These are phyloP conservation scores for Digitaria exilis DNA, from an alignment of 202 grass and related monocot genomes.

Conservation along the genomic window DNA sequence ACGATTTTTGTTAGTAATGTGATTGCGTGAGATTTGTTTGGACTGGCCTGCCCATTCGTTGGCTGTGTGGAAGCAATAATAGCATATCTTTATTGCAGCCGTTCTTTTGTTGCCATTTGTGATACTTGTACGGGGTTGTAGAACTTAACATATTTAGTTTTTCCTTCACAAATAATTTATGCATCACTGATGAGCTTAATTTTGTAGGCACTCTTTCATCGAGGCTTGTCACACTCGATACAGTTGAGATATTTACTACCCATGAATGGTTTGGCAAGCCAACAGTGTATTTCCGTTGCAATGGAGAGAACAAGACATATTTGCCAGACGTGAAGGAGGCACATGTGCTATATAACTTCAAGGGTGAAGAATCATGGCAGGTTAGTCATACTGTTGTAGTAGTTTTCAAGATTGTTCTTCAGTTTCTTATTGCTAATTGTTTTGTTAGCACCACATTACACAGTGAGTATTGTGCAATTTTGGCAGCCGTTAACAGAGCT, in stretches of 20 bases:
- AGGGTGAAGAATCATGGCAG: conserved; percentile 99
- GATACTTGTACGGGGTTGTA: conserved; percentile 3
- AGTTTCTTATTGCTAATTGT: background rate
- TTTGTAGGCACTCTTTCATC: conserved; percentile 62
- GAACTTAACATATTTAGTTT: background rate
- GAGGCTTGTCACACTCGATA: conserved; percentile 67
- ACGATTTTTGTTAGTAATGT: background rate
- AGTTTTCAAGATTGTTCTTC: background rate
- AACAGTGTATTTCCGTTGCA: conserved; percentile 73
- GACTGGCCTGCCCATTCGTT: background rate
- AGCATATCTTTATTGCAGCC: background rate
- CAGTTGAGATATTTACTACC: conserved; percentile 76
- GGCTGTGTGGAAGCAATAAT: background rate
- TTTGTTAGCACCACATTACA: background rate
- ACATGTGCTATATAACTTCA: conserved; percentile 73
- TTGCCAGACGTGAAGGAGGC: conserved; percentile 74
- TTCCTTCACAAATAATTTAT: background rate
- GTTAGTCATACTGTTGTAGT: conserved; percentile 41
- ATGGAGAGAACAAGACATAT: conserved; percentile 68
- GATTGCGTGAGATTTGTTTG: background rate
- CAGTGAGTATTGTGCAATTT: conserved; percentile 33
- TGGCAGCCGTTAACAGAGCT: conserved; percentile 86
- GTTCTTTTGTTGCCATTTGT: background rate
- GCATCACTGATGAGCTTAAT: conserved; percentile 26
- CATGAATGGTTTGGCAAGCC: conserved; percentile 70